Base-by-base conservation (phyloP, 805 yeast species). In the Debaryomyces maramus region DNA sequence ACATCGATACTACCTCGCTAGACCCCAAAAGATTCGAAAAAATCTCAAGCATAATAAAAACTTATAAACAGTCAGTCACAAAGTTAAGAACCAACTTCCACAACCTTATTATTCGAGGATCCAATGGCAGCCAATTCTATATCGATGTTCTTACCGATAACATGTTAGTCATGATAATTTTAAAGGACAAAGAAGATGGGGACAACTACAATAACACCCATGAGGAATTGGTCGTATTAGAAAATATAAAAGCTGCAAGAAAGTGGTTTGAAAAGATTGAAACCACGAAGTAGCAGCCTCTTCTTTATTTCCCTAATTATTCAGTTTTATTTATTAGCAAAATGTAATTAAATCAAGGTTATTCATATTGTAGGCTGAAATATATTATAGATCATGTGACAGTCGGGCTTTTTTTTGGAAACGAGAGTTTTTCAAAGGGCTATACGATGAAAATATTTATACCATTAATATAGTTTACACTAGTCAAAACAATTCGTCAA, bases 11-110 rank as follows among this genome's bases (percentile, higher is more conserved):
- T 20, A 33, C 36, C n/a, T 20, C 36, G 10, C 38, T 89, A 39
- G 97, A 91, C 54, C 96, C 97, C 5, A 88, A 91, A 52, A 71
- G 98, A 52, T 91, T 90, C 56, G 98, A 91, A 58, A 91, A 90
- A 58, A 89, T 91, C 17, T 85, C 95, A 17, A 90, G 88, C 60
- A 89, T 91, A 43, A 88, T 91, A 72, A 91, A 91, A 57, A 88
- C 95, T 18, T 91, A 87, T 64, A 89, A 93, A 56, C 97, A 91
- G 63, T 85, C 95, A 50, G 88, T 93, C 32, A 81, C 86, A 37
- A 90, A 88, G 60, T 72, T 91, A 54, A 78, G 96, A 55, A 79
- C 96, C 4, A 90, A 88, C 51, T 88, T 91, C 61, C 83, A 78
- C 47, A 83, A 86, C 34, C 64, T 91, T 36, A 79, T 85, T 14